phyloP scores from a whole-genome alignment of 2,329 filamentous ascomycete species.

The Cladosporium velox region DNA sequence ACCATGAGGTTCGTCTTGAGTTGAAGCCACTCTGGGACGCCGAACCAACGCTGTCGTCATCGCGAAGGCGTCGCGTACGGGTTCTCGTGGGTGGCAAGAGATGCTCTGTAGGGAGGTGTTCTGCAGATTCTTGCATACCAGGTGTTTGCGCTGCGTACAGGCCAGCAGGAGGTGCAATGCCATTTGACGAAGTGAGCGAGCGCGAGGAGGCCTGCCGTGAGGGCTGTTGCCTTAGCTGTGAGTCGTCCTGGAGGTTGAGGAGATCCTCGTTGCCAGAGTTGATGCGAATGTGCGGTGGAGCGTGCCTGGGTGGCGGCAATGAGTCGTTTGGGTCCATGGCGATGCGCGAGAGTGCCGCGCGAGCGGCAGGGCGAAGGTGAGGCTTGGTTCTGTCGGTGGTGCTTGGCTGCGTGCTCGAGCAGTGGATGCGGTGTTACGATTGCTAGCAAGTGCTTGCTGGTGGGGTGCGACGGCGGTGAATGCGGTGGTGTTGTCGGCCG shows the following conservation, averaged over 20 bases:
- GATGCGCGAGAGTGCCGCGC: constrained; percentile 18
- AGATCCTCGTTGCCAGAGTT: constrained; percentile 62
- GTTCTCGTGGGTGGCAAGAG: constrained; percentile 53
- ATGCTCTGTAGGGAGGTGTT: constrained; percentile 51
- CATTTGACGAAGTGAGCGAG: constrained; percentile 46
- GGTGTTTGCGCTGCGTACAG: constrained; percentile 24
- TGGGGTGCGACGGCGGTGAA: not conserved
- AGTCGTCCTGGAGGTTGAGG: constrained; percentile 39
- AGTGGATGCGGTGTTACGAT: constrained; percentile 6
- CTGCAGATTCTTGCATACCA: constrained; percentile 47
- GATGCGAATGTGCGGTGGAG: constrained; percentile 62
- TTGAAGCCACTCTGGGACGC: constrained; percentile 55
- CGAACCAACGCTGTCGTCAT: constrained; percentile 54
- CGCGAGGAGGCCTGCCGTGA: constrained; percentile 46
- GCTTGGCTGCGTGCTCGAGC: not conserved
- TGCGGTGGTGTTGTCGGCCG: constrained; percentile 5
- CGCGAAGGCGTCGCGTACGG: constrained; percentile 52
- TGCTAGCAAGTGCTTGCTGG: not conserved
- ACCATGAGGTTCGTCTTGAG: constrained; percentile 66
- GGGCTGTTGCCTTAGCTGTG: constrained; percentile 39
- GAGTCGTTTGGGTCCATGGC: constrained; percentile 26
- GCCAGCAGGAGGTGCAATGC: constrained; percentile 36
- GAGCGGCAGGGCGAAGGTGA: constrained; percentile 11
- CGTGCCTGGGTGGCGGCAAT: constrained; percentile 33
- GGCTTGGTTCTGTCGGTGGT: constrained; percentile 3